These are phyloP conservation scores for Tetrapisispora iriomotensis DNA, from an alignment of 805 yeast genomes.

Conservation along the genomic window DNA sequence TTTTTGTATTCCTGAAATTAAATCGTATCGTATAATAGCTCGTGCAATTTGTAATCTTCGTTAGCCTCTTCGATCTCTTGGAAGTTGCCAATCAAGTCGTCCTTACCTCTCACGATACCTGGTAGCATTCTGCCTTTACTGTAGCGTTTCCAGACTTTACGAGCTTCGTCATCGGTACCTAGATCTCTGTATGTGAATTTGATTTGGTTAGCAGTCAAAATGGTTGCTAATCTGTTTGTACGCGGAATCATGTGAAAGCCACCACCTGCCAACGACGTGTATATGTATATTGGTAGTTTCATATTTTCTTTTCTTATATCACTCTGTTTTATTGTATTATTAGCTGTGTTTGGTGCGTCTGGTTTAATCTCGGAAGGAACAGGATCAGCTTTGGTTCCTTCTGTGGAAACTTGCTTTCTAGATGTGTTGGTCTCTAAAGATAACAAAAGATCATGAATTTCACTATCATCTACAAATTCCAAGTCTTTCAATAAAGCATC, in stretches of 20 bases:
- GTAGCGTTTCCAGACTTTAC: slow-evolving; percentile 71
- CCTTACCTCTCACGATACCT: slow-evolving; percentile 74
- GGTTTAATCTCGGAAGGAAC: not conserved
- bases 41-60: slow-evolving; percentile 60
- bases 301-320: slow-evolving; percentile 22
- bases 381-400: not conserved
- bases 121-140: slow-evolving; percentile 69
- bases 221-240: slow-evolving; percentile 66
- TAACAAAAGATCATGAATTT: slow-evolving; percentile 10
- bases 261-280: slow-evolving; percentile 78
- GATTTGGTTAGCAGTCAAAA: slow-evolving; percentile 64
- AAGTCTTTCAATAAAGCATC: slow-evolving; percentile 25
- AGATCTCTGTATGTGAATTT: slow-evolving; percentile 62
- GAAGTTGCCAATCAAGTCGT: slow-evolving; percentile 77
- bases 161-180: slow-evolving; percentile 82
- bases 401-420: not conserved
- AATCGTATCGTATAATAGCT: slow-evolving; percentile 54
- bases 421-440: slow-evolving; percentile 8
- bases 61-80: slow-evolving; percentile 79
- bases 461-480: slow-evolving; percentile 19
- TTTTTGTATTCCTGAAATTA: no score
- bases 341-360: not conserved
- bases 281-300: slow-evolving; percentile 60
- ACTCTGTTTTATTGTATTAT: slow-evolving; percentile 8
- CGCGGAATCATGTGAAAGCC: slow-evolving; percentile 71